Base-by-base conservation (phyloP, 345 rosid species). In the Arabidopsis suecica region DNA sequence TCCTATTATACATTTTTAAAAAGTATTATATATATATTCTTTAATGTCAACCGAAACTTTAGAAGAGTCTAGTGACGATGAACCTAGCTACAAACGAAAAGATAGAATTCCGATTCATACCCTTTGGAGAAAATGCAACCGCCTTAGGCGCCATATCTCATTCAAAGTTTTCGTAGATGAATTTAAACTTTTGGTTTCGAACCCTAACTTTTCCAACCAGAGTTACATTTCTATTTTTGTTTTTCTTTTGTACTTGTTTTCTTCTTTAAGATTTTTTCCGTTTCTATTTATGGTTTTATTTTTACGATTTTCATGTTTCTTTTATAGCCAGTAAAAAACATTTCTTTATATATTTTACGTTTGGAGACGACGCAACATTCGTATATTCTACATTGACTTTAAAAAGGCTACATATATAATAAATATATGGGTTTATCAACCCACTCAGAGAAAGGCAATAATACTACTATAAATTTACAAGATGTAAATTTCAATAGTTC, bases 331-430 rank as follows among this genome's bases (percentile, higher is more conserved):
- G 41, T 38, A 3, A 28, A 18, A 48, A 30, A 6, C 11, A n/a
- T 38, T 18, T 42, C 13, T 41, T 25, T n/a, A 12, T 23, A 33
- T 9, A 28, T 22, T 44, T 22, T 64, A 58, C 32, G 60, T 45
- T 25, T 57, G 33, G 41, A 30, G 42, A 53, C 51, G 69, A 61
- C 38, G 14, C 6, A 76, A 70, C 40, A 45, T 36, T 70, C 51
- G 37, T 76, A 63, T 63, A 63, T 63, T 48, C 65, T 77, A 71
- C 65, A 48, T 70, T 77, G 71, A 77, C 76, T 69, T 66, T 62
- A 0, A 38, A 47, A 76, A 48, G 33, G 33, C 59, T 61, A 54
- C n/a, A 61, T 22, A 34, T 18, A 30, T 51, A 54, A 56, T 51
- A 40, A 6, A 36, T 45, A 57, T 13, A 48, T 25, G 13, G 16